A percentile compares a stretch with the other conserved stretches of the same genome.
phyloP scores from a whole-genome alignment of 805 yeast genomes.

The Huiozyma sinensis region DNA sequence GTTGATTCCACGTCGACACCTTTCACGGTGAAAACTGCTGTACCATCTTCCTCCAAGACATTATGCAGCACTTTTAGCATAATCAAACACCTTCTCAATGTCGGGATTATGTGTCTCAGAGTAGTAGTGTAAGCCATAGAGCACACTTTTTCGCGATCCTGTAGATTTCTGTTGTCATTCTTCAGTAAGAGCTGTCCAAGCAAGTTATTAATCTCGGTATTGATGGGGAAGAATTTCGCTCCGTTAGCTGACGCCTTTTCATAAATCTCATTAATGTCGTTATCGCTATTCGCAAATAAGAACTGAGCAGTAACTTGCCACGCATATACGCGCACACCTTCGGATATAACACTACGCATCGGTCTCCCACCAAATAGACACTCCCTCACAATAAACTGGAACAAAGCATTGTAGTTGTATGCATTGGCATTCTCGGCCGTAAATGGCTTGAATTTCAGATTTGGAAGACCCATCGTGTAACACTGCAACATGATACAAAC shows the following conservation, averaged over 20 bases:
- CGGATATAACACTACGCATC: conserved; percentile 10
- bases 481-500: conserved; percentile 17
- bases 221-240: background rate
- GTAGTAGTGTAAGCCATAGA: conserved; percentile 15
- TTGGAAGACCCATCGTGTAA: conserved; percentile 17
- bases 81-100: conserved; percentile 23
- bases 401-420: conserved; percentile 16
- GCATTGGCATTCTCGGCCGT: background rate
- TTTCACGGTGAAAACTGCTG: conserved; percentile 16
- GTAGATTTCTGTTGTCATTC: conserved; percentile 3
- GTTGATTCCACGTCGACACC: conserved; percentile 12
- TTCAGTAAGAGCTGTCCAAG: background rate
- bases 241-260: background rate
- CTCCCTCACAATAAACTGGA: conserved; percentile 22
- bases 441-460: background rate
- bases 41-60: conserved; percentile 19
- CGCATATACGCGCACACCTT: conserved; percentile 11
- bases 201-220: background rate
- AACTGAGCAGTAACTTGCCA: conserved; percentile 6
- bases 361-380: conserved; percentile 13
- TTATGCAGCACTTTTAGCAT: conserved; percentile 26
- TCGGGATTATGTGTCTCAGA: conserved; percentile 17
- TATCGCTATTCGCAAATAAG: background rate
- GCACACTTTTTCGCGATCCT: conserved; percentile 5
- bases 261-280: background rate